Evolutionary conservation across 192 early-diverging fungal species (phyloP).

Genomic region (Rhizophagus clarus): DNA sequence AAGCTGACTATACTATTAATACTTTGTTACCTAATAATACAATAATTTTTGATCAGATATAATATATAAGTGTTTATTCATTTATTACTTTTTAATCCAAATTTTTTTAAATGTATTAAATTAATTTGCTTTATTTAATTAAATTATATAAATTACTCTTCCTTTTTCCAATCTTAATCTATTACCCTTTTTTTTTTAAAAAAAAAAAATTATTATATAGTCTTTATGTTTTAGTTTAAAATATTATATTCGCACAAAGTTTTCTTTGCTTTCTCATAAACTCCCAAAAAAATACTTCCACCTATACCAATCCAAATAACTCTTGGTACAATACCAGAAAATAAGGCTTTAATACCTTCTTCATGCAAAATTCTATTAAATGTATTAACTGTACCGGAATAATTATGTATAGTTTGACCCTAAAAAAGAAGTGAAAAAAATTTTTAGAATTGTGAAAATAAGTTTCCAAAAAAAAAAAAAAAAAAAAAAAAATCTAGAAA

Average conservation of each 20-base stretch:
- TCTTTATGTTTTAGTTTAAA: too few relatives aligned
- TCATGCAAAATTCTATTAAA: conserved; percentile 73
- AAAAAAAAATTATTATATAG: too few relatives aligned
- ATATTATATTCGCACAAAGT: conserved; percentile 15
- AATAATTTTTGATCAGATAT: too few relatives aligned
- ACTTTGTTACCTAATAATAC: too few relatives aligned
- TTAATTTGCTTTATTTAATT: too few relatives aligned
- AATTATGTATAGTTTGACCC: conserved; percentile 53
- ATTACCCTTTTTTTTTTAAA: too few relatives aligned
- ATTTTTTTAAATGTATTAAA: too few relatives aligned
- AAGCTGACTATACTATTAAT: too few relatives aligned
- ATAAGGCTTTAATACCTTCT: conserved; percentile 78
- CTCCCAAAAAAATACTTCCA: conserved; percentile 93
- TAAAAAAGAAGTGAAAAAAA: conserved; percentile 22
- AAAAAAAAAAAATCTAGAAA: neutral
- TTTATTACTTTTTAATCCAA: too few relatives aligned
- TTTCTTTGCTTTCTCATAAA: conserved; percentile 80
- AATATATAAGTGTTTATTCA: neutral
- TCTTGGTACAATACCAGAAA: conserved; percentile 90
- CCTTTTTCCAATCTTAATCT: too few relatives aligned
- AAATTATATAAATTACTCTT: too few relatives aligned
- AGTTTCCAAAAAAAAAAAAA: too few relatives aligned
- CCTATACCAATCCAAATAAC: conserved; percentile 96
- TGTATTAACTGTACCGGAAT: conserved; percentile 71
- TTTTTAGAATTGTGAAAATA: conserved; percentile 3